These are phyloP conservation scores for Cyberlindnera lachancei DNA, from an alignment of 805 yeast genomes.

Conservation along the genomic window DNA sequence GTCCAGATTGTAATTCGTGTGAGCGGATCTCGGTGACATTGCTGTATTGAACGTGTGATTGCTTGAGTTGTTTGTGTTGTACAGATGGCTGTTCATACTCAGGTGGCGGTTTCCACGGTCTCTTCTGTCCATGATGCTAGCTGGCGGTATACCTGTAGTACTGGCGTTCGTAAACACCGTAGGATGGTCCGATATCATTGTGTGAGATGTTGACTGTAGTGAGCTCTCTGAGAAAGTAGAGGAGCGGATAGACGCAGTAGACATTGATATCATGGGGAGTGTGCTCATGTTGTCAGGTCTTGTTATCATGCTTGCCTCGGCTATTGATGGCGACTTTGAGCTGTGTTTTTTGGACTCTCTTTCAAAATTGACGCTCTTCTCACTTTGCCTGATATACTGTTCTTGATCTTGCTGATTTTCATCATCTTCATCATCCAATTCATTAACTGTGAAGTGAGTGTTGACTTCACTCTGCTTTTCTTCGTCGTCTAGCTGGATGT, in stretches of 20 bases:
- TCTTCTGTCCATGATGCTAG: slow-evolving; percentile 52
- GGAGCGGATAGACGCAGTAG: slow-evolving; percentile 28
- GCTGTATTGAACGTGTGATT: slow-evolving; percentile 11
- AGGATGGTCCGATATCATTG: slow-evolving; percentile 28
- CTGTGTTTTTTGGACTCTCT: slow-evolving; percentile 1
- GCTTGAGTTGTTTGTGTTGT: slow-evolving; percentile 15
- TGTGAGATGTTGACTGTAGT: slow-evolving; percentile 28
- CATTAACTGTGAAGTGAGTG: too few relatives aligned
- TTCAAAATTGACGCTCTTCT: slow-evolving; percentile 1
- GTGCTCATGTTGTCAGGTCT: slow-evolving; percentile 24
- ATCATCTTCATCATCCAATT: too few relatives aligned
- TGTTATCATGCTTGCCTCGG: slow-evolving; percentile 8
- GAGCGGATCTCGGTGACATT: slow-evolving; percentile 5
- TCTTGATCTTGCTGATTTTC: background rate
- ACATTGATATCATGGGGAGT: slow-evolving; percentile 26
- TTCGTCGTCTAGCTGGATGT: too few relatives aligned
- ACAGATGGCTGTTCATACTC: slow-evolving; percentile 14
- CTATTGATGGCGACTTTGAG: slow-evolving; percentile 5
- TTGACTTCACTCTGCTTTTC: too few relatives aligned
- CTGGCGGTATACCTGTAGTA: slow-evolving; percentile 65
- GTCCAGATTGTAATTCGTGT: too few relatives aligned
- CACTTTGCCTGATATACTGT: background rate
- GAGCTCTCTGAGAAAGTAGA: slow-evolving; percentile 30
- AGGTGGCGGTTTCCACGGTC: slow-evolving; percentile 13
- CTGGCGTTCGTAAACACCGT: slow-evolving; percentile 52